phyloP scores from a whole-genome alignment of 208 protist genomes.

The Angomonas deanei region DNA sequence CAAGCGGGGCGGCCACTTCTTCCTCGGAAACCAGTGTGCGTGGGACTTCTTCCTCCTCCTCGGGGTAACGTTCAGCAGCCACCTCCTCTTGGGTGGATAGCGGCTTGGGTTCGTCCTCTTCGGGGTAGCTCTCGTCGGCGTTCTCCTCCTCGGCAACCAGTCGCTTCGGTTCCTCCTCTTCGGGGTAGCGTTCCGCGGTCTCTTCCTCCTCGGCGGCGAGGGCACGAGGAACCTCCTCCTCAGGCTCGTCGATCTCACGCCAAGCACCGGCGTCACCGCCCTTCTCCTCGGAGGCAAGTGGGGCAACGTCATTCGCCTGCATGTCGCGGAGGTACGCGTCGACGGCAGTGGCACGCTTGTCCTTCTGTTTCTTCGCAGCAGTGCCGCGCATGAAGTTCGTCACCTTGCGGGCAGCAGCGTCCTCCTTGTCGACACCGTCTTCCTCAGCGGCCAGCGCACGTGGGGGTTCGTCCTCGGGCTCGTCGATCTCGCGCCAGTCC shows the following conservation, averaged over 20 bases:
- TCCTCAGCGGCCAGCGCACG: neutral
- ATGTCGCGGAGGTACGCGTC: slow-evolving; percentile 1
- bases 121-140: no score
- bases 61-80: neutral
- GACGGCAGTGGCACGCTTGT: neutral
- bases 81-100: no score
- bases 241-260: no score
- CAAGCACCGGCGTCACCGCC: neutral
- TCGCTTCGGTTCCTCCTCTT: no score
- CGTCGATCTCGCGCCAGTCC: neutral
- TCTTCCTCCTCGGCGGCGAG: no score
- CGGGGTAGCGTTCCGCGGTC: no score
- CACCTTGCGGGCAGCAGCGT: neutral
- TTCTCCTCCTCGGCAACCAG: no score
- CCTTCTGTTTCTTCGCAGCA: neutral
- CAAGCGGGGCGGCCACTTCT: no score
- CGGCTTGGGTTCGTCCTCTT: no score
- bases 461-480: neutral
- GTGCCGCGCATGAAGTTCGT: neutral
- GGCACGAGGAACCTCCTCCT: no score
- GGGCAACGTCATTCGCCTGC: slow-evolving; percentile 1
- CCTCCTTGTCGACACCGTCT: neutral
- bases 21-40: no score
- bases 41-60: no score
- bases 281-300: neutral